phyloP scores from a whole-genome alignment of 2,329 filamentous ascomycete genomes.

The Hymenoscyphus fraxineus region DNA sequence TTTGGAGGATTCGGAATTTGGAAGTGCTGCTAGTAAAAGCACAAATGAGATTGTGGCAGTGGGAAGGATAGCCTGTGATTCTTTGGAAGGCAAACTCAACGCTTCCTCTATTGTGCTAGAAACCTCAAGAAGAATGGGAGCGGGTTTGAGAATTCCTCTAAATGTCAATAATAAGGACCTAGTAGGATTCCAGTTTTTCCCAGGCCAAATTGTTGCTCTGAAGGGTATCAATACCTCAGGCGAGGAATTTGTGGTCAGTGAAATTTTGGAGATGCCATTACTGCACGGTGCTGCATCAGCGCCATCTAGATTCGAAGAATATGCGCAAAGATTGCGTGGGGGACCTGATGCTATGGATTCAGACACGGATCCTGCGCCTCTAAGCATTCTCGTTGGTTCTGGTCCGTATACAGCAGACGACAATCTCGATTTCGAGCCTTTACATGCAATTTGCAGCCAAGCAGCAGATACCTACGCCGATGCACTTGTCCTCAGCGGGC shows the following conservation, averaged over 20 bases:
- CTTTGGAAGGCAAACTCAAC: slow-evolving; percentile 81
- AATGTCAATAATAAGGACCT: slow-evolving; percentile 63
- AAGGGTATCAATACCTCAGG: slow-evolving; percentile 84
- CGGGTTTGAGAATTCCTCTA: slow-evolving; percentile 75
- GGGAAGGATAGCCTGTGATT: slow-evolving; percentile 86
- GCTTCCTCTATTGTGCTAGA: slow-evolving; percentile 82
- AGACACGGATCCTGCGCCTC: slow-evolving; percentile 56
- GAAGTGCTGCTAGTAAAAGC: slow-evolving; percentile 79
- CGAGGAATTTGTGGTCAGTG: slow-evolving; percentile 72
- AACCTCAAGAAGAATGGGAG: slow-evolving; percentile 78
- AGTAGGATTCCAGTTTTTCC: slow-evolving; percentile 77
- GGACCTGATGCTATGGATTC: slow-evolving; percentile 60
- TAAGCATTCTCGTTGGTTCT: slow-evolving; percentile 73
- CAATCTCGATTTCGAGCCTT: slow-evolving; percentile 83
- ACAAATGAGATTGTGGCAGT: slow-evolving; percentile 86
- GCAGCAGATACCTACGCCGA: slow-evolving; percentile 75
- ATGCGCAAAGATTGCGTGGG: slow-evolving; percentile 66
- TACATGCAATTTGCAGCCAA: slow-evolving; percentile 75
- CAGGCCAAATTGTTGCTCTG: slow-evolving; percentile 87
- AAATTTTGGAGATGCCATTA: slow-evolving; percentile 71
- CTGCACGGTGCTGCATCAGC: slow-evolving; percentile 71
- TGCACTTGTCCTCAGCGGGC: slow-evolving; percentile 73
- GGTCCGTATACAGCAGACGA: slow-evolving; percentile 92
- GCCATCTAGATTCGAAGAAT: slow-evolving; percentile 59
- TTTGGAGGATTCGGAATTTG: slow-evolving; percentile 76